Conservation (phyloP, 345 rosid genomes). For the Gossypium sturtianum region DNA sequence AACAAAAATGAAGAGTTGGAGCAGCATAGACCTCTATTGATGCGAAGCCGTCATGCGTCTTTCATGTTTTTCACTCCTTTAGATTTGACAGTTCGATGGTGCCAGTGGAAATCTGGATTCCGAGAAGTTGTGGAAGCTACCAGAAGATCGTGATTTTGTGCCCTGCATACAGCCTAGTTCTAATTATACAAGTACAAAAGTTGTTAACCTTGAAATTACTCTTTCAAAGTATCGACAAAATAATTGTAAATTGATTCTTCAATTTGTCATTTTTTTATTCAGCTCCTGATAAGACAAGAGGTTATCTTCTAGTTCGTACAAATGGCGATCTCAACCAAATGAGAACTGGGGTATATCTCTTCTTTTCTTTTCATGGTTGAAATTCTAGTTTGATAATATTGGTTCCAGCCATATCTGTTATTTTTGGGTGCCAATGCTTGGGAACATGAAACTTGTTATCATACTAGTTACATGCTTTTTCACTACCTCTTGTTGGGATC, state of each 20-base stretch:
- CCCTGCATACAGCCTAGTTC: slow-evolving; percentile 61
- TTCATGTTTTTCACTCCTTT: slow-evolving; percentile 71
- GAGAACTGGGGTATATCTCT: slow-evolving; percentile 76
- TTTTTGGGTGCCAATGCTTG: background rate
- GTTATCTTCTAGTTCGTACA: slow-evolving; percentile 79
- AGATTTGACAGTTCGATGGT: slow-evolving; percentile 77
- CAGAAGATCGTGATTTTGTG: slow-evolving; percentile 47
- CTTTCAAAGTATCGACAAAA: background rate
- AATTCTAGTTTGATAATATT: background rate
- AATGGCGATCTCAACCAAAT: slow-evolving; percentile 96
- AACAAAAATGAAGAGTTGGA: background rate
- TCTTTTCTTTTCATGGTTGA: slow-evolving; percentile 3
- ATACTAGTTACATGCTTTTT: background rate
- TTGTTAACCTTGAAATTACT: background rate
- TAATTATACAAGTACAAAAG: slow-evolving; percentile 49
- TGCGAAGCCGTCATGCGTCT: slow-evolving; percentile 53
- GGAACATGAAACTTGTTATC: background rate
- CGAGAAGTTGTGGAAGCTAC: slow-evolving; percentile 73
- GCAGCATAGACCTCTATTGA: slow-evolving; percentile 4
- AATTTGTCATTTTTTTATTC: slow-evolving; percentile 9
- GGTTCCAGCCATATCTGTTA: background rate
- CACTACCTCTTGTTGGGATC: background rate
- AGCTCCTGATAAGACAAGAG: slow-evolving; percentile 52
- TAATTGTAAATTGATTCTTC: background rate
- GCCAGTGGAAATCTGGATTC: slow-evolving; percentile 33